These are phyloP conservation scores for Cryptosporidium andersoni DNA, from an alignment of 169 alveolate genomes.

Conservation along the genomic window DNA sequence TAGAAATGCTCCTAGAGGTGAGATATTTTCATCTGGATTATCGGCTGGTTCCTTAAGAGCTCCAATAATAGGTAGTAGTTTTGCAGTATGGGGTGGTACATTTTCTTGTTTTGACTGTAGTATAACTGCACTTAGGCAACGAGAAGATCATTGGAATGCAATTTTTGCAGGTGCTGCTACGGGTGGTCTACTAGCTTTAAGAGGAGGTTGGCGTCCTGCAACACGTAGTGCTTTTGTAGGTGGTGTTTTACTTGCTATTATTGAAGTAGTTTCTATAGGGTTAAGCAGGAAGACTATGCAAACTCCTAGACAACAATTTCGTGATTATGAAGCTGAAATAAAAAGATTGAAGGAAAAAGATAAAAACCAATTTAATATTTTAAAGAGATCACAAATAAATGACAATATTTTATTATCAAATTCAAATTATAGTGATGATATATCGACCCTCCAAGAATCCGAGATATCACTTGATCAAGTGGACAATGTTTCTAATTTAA, in stretches of 20 bases:
- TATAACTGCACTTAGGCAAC: constrained; percentile 87
- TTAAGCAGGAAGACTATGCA: constrained; percentile 81
- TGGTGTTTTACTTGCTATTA: constrained; percentile 85
- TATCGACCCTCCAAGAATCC: too few relatives aligned
- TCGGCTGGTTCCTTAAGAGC: constrained; percentile 90
- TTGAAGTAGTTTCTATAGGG: constrained; percentile 87
- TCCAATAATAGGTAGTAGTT: constrained; percentile 93
- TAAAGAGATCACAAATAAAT: background rate
- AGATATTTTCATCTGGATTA: constrained; percentile 89
- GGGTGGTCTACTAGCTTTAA: constrained; percentile 91
- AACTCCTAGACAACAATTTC: constrained; percentile 85
- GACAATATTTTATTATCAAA: too few relatives aligned
- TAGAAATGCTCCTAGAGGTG: constrained; percentile 91
- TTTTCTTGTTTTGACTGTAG: constrained; percentile 93
- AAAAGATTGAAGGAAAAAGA: constrained; percentile 10
- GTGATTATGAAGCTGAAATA: constrained; percentile 75
- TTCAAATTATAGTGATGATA: too few relatives aligned
- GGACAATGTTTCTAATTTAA: too few relatives aligned
- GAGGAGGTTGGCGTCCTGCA: constrained; percentile 87
- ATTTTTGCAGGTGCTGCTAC: constrained; percentile 92
- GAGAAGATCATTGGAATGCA: constrained; percentile 95
- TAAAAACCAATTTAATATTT: background rate
- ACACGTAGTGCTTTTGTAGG: constrained; percentile 90
- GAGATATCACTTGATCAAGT: too few relatives aligned
- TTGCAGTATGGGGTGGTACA: constrained; percentile 97